Conservation (phyloP, 2,329 filamentous ascomycete genomes). For the Myriangium duriaei region DNA sequence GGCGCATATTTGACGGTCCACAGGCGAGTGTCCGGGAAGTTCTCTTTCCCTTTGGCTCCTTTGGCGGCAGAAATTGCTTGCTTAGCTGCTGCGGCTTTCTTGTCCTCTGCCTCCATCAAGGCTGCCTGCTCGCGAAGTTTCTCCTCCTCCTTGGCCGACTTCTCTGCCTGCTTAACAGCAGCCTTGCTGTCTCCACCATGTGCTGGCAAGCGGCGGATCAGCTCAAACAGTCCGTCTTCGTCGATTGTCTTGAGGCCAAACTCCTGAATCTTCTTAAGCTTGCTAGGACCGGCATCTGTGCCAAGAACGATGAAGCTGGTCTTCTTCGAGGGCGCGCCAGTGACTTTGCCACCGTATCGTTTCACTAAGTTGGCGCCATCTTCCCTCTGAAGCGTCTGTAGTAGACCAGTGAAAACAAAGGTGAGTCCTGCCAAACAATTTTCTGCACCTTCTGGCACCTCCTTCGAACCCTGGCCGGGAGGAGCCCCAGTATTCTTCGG, state of each 20-base stretch:
- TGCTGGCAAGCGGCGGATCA: conserved; percentile 70
- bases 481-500: conserved; percentile 39
- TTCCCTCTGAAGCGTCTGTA: conserved; percentile 68
- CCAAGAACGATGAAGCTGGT: conserved; percentile 91
- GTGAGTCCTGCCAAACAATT: conserved; percentile 82
- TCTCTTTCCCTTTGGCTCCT: conserved; percentile 17
- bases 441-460: conserved; percentile 70
- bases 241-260: conserved; percentile 82
- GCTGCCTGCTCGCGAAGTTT: conserved; percentile 69
- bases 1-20: conserved; percentile 97
- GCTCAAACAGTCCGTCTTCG: conserved; percentile 78
- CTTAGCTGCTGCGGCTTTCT: conserved; percentile 40
- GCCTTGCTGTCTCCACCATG: conserved; percentile 81
- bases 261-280: conserved; percentile 72
- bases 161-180: conserved; percentile 72
- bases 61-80: conserved; percentile 28
- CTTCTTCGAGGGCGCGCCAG: conserved; percentile 72
- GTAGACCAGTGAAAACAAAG: conserved; percentile 89
- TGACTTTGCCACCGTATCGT: conserved; percentile 86
- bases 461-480: conserved; percentile 51
- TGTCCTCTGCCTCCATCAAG: conserved; percentile 75
- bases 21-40: conserved; percentile 48
- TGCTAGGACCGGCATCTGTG: conserved; percentile 82
- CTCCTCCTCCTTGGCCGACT: conserved; percentile 71
- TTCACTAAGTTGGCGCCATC: conserved; percentile 82